Percentiles rank a stretch among this genome's conserved stretches.
phyloP scores from a whole-genome alignment of 768 basidiomycete species.

The Phanerodontia chrysosporium region DNA sequence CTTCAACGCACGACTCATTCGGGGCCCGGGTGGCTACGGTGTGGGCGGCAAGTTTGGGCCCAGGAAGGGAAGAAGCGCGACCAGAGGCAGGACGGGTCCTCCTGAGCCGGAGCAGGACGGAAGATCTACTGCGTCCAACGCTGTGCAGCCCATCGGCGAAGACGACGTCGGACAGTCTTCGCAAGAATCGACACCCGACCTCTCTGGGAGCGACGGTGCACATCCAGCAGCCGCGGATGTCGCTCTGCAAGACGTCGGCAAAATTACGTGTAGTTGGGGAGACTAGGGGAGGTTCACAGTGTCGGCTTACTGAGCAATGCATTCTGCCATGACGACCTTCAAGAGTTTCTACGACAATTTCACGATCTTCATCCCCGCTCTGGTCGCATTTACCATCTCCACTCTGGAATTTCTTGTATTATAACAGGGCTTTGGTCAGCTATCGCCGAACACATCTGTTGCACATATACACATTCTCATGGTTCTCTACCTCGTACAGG shows the following conservation, averaged over 20 bases:
- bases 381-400: background rate
- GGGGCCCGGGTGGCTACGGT: constrained; percentile 16
- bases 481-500: no score
- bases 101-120: constrained; percentile 5
- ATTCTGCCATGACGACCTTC: background rate
- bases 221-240: constrained; percentile 13
- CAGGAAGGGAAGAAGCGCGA: constrained; percentile 14
- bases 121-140: background rate
- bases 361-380: background rate
- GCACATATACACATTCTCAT: background rate
- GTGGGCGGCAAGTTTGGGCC: constrained; percentile 11
- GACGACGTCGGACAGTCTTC: background rate
- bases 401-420: constrained; percentile 1
- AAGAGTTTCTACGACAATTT: background rate
- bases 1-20: constrained; percentile 27
- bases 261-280: constrained; percentile 29
- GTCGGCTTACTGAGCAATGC: background rate
- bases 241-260: constrained; percentile 28
- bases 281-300: constrained; percentile 17
- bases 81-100: constrained; percentile 18
- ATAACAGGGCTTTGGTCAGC: constrained; percentile 2
- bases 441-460: background rate
- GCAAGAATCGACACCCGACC: background rate
- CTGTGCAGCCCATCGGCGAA: background rate
- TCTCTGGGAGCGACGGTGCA: background rate